phyloP scores from a whole-genome alignment of 78 protist species.

The Polysphondylium violaceum region DNA sequence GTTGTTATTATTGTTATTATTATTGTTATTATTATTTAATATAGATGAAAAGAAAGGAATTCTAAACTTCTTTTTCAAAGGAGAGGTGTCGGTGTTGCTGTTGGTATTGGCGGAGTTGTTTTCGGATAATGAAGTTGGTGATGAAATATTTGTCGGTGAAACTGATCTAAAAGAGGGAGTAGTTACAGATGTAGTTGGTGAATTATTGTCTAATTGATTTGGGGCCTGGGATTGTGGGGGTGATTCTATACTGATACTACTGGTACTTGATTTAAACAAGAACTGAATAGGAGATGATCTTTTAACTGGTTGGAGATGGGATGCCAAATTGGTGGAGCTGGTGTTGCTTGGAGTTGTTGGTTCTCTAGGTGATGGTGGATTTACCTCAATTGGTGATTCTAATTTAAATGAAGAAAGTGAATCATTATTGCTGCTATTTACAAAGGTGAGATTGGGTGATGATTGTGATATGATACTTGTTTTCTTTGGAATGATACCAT shows the following conservation, averaged over 20 bases:
- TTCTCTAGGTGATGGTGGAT: neutral
- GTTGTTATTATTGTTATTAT: neutral
- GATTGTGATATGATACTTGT: slow-evolving; percentile 8
- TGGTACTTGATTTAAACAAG: neutral
- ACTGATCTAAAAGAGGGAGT: slow-evolving; percentile 38
- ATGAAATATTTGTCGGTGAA: slow-evolving; percentile 42
- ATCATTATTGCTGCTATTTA: neutral
- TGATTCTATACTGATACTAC: too few species aligned
- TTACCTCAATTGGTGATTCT: slow-evolving; percentile 16
- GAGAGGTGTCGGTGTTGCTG: neutral
- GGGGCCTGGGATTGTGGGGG: neutral
- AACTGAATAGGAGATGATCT: slow-evolving; percentile 2
- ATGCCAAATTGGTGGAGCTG: slow-evolving; percentile 3
- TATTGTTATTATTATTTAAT: neutral
- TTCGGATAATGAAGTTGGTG: neutral
- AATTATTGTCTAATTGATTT: neutral
- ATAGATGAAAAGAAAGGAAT: slow-evolving; percentile 62
- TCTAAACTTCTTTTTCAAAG: slow-evolving; percentile 25
- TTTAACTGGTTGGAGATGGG: too few species aligned
- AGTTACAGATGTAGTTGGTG: slow-evolving; percentile 1
- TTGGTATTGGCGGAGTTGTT: neutral
- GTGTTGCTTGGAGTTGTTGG: neutral
- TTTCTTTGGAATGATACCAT: neutral
- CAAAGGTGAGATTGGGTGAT: slow-evolving; percentile 25
- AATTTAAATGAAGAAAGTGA: neutral